phyloP scores from a whole-genome alignment of 768 basidiomycete species.

The Aureoboletus auriporus region DNA sequence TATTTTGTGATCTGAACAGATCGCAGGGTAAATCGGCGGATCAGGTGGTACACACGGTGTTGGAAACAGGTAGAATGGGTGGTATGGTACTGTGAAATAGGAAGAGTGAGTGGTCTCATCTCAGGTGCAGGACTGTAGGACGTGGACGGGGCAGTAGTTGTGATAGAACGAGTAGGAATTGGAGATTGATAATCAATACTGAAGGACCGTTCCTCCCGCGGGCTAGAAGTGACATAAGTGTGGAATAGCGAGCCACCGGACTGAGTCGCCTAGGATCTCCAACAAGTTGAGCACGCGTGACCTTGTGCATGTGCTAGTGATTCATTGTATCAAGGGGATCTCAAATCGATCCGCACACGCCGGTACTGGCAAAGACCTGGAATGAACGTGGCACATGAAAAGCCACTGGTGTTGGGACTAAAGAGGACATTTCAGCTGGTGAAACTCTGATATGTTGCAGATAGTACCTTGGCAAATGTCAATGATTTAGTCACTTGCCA shows the following conservation, averaged over 20 bases:
- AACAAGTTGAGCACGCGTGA: neutral
- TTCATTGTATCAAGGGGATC: neutral
- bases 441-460: neutral
- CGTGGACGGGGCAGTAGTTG: too few species aligned
- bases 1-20: constrained; percentile 32
- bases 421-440: neutral
- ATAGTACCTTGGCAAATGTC: too few species aligned
- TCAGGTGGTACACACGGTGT: constrained; percentile 48
- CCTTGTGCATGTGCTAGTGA: neutral
- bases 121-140: constrained; percentile 8
- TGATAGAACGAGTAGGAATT: too few species aligned
- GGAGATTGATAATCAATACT: too few species aligned
- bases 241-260: too few species aligned
- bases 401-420: neutral
- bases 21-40: constrained; percentile 46
- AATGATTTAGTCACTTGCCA: too few species aligned
- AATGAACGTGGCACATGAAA: neutral
- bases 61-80: constrained; percentile 48
- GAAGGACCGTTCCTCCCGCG: too few species aligned
- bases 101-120: constrained; percentile 27
- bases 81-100: constrained; percentile 24
- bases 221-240: too few species aligned
- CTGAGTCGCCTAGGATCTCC: neutral
- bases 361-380: too few species aligned
- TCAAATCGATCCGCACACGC: neutral